Evolutionary conservation across 179 eudicot genomes (phyloP).

Genomic region (Beta macrorhiza): DNA sequence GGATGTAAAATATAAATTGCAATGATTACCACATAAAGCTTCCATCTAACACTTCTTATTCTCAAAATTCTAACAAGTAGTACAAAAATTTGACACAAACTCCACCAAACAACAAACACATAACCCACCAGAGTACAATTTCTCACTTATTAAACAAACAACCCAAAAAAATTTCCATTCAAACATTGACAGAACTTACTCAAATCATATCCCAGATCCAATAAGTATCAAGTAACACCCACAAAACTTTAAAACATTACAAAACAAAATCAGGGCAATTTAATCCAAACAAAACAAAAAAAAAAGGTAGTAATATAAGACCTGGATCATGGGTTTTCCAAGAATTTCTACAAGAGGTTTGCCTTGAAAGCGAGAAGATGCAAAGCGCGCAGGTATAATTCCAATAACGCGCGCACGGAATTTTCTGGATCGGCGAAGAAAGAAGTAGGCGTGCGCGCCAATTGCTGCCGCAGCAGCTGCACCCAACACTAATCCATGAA

Average conservation of each 20-base stretch:
- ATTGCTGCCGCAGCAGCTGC: conserved; percentile 53
- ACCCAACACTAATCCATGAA: conserved; percentile 55
- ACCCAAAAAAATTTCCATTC: neutral
- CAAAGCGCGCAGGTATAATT: conserved; percentile 78
- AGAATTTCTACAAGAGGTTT: conserved; percentile 80
- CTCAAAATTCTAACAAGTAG: too few species aligned
- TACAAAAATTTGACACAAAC: neutral
- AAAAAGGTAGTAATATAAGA: neutral
- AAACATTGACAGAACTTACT: neutral
- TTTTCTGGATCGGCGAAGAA: conserved; percentile 40
- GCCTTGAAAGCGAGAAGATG: conserved; percentile 76
- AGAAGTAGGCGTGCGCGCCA: conserved; percentile 53
- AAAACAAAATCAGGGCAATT: neutral
- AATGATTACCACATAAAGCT: too few species aligned
- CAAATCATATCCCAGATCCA: conserved; percentile 5
- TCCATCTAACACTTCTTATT: too few species aligned
- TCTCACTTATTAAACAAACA: neutral
- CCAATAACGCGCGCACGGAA: conserved; percentile 78
- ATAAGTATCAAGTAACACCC: neutral
- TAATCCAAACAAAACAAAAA: neutral
- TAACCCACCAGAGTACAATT: neutral
- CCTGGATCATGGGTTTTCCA: conserved; percentile 97
- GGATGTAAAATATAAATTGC: too few species aligned
- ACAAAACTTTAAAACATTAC: neutral
- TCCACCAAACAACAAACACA: neutral